These are phyloP conservation scores for Sporothrix mexicana DNA, from an alignment of 2,329 filamentous ascomycete species.

Conservation along the genomic window DNA sequence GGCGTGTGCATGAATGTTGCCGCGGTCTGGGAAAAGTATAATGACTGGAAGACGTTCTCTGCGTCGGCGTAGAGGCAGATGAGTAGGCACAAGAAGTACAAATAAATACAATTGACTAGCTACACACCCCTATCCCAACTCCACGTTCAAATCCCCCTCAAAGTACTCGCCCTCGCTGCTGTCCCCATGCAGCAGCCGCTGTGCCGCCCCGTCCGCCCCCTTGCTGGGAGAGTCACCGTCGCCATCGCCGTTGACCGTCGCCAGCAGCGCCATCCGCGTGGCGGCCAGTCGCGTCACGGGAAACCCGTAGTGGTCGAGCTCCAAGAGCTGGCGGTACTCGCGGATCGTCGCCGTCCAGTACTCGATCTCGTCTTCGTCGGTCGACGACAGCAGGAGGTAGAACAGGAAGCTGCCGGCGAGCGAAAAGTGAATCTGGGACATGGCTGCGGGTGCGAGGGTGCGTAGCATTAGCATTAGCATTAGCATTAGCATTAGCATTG, in stretches of 20 bases:
- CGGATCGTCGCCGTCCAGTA: slow-evolving; percentile 13
- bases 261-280: neutral
- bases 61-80: neutral
- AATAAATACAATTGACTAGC: neutral
- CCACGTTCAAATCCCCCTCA: neutral
- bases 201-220: neutral
- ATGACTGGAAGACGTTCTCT: neutral
- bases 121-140: neutral
- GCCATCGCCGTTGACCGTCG: neutral
- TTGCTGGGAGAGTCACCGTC: neutral
- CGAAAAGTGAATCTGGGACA: slow-evolving; percentile 4
- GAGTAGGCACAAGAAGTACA: neutral
- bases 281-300: slow-evolving; percentile 15
- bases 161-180: neutral
- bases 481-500: too few relatives aligned
- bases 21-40: slow-evolving; percentile 41
- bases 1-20: slow-evolving; percentile 41
- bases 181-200: neutral
- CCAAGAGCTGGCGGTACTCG: slow-evolving; percentile 2
- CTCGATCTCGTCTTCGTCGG: slow-evolving; percentile 11
- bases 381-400: neutral
- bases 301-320: slow-evolving; percentile 5
- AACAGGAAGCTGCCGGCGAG: slow-evolving; percentile 9
- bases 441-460: neutral
- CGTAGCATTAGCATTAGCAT: neutral